Evolutionary conservation across 139 green algal genomes (phyloP).

Genomic region (Chlorella sp.): DNA sequence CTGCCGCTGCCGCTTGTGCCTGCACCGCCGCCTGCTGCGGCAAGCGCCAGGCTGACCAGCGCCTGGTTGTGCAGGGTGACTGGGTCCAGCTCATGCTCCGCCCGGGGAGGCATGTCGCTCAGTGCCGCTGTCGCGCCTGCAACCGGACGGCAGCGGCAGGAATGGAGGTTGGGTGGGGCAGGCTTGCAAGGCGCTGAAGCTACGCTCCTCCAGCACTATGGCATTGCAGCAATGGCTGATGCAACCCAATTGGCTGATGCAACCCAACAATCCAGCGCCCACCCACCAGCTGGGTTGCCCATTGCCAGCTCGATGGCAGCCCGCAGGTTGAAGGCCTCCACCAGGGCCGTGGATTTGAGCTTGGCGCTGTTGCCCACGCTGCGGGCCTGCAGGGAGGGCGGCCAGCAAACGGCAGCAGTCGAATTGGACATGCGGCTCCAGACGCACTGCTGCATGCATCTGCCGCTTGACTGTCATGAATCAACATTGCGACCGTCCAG

Average conservation of each 20-base stretch:
- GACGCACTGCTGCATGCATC: background rate
- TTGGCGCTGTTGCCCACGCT: slow-evolving; percentile 88
- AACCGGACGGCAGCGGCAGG: slow-evolving; percentile 9
- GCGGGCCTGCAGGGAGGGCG: slow-evolving; percentile 44
- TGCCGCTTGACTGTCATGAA: too few relatives aligned
- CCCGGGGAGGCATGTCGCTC: slow-evolving; percentile 82
- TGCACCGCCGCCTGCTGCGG: background rate
- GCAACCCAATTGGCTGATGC: too few relatives aligned
- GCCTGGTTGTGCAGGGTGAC: slow-evolving; percentile 90
- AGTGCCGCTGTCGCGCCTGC: slow-evolving; percentile 78
- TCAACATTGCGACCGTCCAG: too few relatives aligned
- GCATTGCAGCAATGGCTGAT: too few relatives aligned
- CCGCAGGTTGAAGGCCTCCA: slow-evolving; percentile 95
- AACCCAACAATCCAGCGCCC: too few relatives aligned
- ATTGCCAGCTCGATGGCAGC: slow-evolving; percentile 86
- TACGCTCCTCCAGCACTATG: too few relatives aligned
- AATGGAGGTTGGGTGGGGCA: background rate
- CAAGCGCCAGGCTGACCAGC: slow-evolving; percentile 3
- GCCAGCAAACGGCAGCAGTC: background rate
- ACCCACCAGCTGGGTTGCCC: slow-evolving; percentile 23
- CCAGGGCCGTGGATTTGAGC: slow-evolving; percentile 83
- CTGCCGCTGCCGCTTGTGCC: slow-evolving; percentile 34
- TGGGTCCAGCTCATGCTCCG: slow-evolving; percentile 89
- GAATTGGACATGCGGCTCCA: background rate
- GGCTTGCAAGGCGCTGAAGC: too few relatives aligned